Percentiles rank a stretch among this genome's conserved stretches.
These are phyloP conservation scores for Aspergillus quadrilineatus DNA, from an alignment of 2,329 filamentous ascomycete genomes.

Conservation along the genomic window DNA sequence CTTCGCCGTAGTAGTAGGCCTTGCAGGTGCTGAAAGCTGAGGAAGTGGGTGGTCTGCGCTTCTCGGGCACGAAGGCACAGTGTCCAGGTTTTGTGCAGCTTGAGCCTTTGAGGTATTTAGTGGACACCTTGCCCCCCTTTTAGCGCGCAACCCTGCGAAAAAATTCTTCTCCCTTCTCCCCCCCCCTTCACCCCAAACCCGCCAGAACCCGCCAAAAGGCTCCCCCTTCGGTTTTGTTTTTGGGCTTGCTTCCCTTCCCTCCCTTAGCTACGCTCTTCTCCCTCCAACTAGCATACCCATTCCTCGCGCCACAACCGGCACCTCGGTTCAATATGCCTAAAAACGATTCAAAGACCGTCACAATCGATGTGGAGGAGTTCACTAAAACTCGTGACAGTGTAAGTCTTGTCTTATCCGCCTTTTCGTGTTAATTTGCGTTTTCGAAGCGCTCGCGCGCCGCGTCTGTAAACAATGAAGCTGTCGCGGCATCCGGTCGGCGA, in stretches of 20 bases:
- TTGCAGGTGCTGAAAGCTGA: neutral
- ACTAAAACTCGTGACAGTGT: slow-evolving; percentile 78
- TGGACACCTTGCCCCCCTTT: slow-evolving; percentile 17
- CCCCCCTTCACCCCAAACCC: slow-evolving; percentile 12
- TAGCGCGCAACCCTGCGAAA: slow-evolving; percentile 22
- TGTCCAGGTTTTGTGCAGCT: neutral
- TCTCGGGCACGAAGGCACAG: neutral
- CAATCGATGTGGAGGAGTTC: slow-evolving; percentile 68
- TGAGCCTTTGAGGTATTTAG: slow-evolving; percentile 20
- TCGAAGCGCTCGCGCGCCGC: neutral
- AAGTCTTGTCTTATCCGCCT: slow-evolving; percentile 45
- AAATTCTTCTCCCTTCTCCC: slow-evolving; percentile 21
- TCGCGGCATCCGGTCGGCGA: neutral
- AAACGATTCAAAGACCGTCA: slow-evolving; percentile 39
- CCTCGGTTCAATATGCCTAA: slow-evolving; percentile 48
- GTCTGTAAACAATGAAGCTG: slow-evolving; percentile 5
- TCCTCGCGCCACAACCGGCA: slow-evolving; percentile 23
- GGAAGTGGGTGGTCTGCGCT: neutral
- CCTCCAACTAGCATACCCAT: slow-evolving; percentile 42
- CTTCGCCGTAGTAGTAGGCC: neutral
- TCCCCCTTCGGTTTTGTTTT: slow-evolving; percentile 8
- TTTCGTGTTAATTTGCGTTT: slow-evolving; percentile 9
- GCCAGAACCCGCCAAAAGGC: slow-evolving; percentile 11
- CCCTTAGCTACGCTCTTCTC: slow-evolving; percentile 18
- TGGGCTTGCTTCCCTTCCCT: slow-evolving; percentile 8